These are phyloP conservation scores for Penicillium janthinellum DNA, from an alignment of 2,329 filamentous ascomycete genomes.

Conservation along the genomic window DNA sequence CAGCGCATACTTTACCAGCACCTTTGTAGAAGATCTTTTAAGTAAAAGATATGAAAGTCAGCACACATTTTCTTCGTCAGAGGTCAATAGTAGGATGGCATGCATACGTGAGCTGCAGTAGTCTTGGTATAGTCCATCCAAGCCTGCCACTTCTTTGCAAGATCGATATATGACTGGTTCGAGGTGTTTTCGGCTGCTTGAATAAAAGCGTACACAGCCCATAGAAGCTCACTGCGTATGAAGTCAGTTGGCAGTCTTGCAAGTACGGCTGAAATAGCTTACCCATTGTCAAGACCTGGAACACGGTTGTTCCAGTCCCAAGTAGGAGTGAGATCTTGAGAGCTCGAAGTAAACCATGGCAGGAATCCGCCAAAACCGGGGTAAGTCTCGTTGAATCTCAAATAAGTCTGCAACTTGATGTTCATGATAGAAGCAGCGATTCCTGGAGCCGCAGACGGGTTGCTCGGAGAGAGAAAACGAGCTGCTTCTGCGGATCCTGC, in stretches of 20 bases:
- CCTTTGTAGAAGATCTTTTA: conserved; percentile 41
- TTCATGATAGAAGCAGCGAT: conserved; percentile 43
- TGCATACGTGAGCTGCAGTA: conserved; percentile 36
- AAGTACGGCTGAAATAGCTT: neutral
- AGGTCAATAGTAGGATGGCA: neutral
- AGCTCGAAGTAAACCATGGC: conserved; percentile 42
- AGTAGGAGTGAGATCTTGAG: conserved; percentile 36
- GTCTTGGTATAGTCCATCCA: conserved; percentile 48
- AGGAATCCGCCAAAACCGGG: conserved; percentile 48
- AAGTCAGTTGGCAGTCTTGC: neutral
- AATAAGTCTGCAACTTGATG: conserved; percentile 44
- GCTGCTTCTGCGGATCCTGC: conserved; percentile 43
- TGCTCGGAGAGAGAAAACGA: conserved; percentile 41
- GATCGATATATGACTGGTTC: conserved; percentile 25
- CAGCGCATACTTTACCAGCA: conserved; percentile 45
- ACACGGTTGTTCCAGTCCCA: conserved; percentile 44
- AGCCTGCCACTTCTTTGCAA: conserved; percentile 41
- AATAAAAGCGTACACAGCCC: conserved; percentile 48
- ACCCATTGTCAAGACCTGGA: conserved; percentile 48
- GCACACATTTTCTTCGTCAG: neutral
- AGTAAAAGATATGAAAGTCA: neutral
- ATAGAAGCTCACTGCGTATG: conserved; percentile 42
- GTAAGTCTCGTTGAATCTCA: conserved; percentile 45
- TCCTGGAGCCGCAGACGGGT: conserved; percentile 34
- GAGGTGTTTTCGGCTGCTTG: conserved; percentile 38